A percentile compares a stretch with the other conserved stretches of the same genome.
Conservation (phyloP, 805 yeast species). For the Monosporozyma aerobia region DNA sequence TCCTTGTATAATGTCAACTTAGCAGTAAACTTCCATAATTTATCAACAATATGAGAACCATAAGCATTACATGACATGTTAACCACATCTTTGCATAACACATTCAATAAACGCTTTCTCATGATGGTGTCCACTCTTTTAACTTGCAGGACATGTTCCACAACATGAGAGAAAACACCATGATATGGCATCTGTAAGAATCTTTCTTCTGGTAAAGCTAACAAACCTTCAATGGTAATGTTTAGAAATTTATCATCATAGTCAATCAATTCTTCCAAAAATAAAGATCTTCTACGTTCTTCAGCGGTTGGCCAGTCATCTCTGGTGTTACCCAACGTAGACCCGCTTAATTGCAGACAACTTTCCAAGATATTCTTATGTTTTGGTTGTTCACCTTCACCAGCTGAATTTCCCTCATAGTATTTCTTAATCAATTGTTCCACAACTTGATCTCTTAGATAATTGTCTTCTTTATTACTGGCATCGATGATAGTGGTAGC, state of each 20-base stretch:
- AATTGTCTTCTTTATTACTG: conserved; percentile 47
- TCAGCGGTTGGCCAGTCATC: conserved; percentile 92
- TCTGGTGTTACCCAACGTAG: conserved; percentile 72
- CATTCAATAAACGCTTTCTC: conserved; percentile 63
- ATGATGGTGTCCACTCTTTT: conserved; percentile 41
- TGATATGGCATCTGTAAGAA: conserved; percentile 71
- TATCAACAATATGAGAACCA: conserved; percentile 86
- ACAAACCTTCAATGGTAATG: conserved; percentile 49
- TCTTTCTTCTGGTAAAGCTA: conserved; percentile 51
- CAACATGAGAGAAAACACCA: conserved; percentile 84
- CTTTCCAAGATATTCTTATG: conserved; percentile 51
- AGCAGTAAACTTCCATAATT: conserved; percentile 69
- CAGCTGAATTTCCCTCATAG: conserved; percentile 17
- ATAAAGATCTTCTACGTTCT: conserved; percentile 70
- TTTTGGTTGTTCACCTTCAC: conserved; percentile 21
- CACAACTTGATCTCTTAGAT: conserved; percentile 51
- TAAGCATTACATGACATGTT: conserved; percentile 72
- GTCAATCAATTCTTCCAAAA: conserved; percentile 62
- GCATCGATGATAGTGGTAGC: conserved; percentile 61
- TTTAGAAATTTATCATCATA: conserved; percentile 54
- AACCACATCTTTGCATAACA: conserved; percentile 46
- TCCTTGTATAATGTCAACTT: conserved; percentile 79
- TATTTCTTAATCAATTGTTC: conserved; percentile 38
- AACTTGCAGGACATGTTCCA: conserved; percentile 55
- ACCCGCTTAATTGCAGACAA: conserved; percentile 50